Evolutionary conservation across 1,139 yeast genomes (phyloP), one percentile per base, ranked within the genome.

Genomic region (Candida neerlandica): DNA sequence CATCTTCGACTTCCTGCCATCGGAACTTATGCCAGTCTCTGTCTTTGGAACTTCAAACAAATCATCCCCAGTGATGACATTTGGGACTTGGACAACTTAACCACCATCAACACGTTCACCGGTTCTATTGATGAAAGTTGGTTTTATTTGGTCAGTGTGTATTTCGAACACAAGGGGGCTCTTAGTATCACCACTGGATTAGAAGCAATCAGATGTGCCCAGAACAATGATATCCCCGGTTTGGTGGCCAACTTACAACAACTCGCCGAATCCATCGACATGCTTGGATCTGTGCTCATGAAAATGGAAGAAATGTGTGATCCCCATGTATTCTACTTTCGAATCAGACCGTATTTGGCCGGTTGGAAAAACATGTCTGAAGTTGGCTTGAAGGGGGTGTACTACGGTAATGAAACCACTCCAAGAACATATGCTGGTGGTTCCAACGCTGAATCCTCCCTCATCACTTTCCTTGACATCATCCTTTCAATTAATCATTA

Each of bases 341-440:
- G 95, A 55, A 80, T 92, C 48, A 79, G 98, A 60, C 97, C 98
- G 0, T 92, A 81, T 61, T 72, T 92, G 52, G 97, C 97, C 0
- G 98, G 97, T 1, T 92, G 97, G 96, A 85, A 85, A 64, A 89
- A 89, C 61, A 91, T 92, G 97, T 82, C 81, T 16, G 92, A 84
- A 53, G 91, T 87, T 1, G 97, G 97, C 0, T 75, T 92, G 50
- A 85, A 90, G 45, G 97, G 97, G 0, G 85, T 91, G 1, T 70
- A 77, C 44, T 91, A 91, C 63, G 97, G 96, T 5, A 73, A 80
- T 48, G 92, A 87, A 53, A 58, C 67, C 1, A 67, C 60, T 19
- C 86, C 84, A 48, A 75, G 89, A 54, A 67, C 77, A 29, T 88
- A 81, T 64, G 78, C 96, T 5, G 98, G 98, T 21, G 98, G 98